A percentile compares a stretch with the other conserved stretches of the same genome.
These are phyloP conservation scores for Climacium dendroides DNA, from an alignment of 225 moss, liverwort and hornwort species.

Conservation along the genomic window DNA sequence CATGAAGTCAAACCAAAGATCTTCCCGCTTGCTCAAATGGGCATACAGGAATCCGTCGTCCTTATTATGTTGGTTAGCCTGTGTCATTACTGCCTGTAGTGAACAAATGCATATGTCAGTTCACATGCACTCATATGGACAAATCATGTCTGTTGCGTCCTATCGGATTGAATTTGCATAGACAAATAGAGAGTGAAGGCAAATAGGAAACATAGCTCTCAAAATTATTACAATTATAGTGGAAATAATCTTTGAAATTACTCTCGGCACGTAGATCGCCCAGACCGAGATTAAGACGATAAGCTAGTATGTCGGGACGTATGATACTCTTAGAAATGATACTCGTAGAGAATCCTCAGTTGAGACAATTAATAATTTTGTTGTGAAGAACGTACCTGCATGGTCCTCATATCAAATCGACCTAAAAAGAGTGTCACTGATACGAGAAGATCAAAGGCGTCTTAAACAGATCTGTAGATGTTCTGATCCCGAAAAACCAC, in stretches of 20 bases:
- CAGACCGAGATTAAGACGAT: neutral
- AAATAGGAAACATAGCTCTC: neutral
- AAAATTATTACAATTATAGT: neutral
- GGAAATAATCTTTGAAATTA: neutral
- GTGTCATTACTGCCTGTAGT: slow-evolving; percentile 96
- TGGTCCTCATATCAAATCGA: slow-evolving; percentile 98
- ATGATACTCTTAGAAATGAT: neutral
- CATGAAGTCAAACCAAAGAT: slow-evolving; percentile 99
- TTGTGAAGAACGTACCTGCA: slow-evolving; percentile 58
- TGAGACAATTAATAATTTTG: neutral
- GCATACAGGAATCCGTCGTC: slow-evolving; percentile 52
- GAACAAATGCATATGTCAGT: neutral
- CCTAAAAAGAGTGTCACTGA: slow-evolving; percentile 94
- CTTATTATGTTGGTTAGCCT: slow-evolving; percentile 62
- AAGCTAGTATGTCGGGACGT: neutral
- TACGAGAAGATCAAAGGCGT: slow-evolving; percentile 99
- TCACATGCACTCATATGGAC: neutral
- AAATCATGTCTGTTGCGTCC: neutral
- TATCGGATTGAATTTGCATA: neutral
- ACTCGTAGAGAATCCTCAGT: neutral
- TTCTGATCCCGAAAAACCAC: slow-evolving; percentile 42
- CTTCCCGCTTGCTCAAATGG: slow-evolving; percentile 66
- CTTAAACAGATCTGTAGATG: slow-evolving; percentile 98
- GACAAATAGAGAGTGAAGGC: neutral
- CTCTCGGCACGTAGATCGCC: neutral